Percentiles rank a stretch among this genome's conserved stretches.
Conservation (phyloP, 306 rosid species). For the Macrotyloma uniflorum region DNA sequence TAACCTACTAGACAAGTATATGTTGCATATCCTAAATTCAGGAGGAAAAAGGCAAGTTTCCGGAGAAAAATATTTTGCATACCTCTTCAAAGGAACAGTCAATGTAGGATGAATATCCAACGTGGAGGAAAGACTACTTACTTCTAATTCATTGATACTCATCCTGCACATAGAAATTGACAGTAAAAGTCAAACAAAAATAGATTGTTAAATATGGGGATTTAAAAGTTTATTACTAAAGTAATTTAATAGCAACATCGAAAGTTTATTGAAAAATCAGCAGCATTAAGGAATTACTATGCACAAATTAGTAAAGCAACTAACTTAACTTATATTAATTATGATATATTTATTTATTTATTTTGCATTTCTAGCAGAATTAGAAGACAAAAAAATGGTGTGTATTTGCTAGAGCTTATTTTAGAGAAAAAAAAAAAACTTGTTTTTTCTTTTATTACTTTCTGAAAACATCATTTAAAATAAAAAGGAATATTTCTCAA, state of each 20-base stretch:
- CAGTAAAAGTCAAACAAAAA: slow-evolving; percentile 34
- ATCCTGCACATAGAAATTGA: slow-evolving; percentile 51
- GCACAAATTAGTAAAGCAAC: slow-evolving; percentile 3
- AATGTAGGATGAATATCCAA: slow-evolving; percentile 59
- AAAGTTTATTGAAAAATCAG: slow-evolving; percentile 1
- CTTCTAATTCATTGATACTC: slow-evolving; percentile 50
- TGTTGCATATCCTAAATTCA: slow-evolving; percentile 36
- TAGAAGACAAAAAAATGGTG: neutral
- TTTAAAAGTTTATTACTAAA: neutral
- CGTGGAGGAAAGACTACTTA: slow-evolving; percentile 46
- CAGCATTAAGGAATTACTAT: neutral
- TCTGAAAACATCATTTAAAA: neutral
- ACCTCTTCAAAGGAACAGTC: slow-evolving; percentile 80
- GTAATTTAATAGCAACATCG: slow-evolving; percentile 36
- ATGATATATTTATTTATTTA: neutral
- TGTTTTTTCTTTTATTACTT: neutral
- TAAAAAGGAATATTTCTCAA: neutral
- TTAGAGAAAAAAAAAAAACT: neutral
- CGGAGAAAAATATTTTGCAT: slow-evolving; percentile 18
- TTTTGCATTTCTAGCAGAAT: slow-evolving; percentile 22
- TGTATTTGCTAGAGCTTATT: neutral
- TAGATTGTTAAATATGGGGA: neutral
- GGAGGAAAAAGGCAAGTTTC: neutral
- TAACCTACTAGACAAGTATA: slow-evolving; percentile 10
- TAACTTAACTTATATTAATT: slow-evolving; percentile 11